Evolutionary conservation across 768 basidiomycete species (phyloP).

Genomic region (Scleroderma citrinum): DNA sequence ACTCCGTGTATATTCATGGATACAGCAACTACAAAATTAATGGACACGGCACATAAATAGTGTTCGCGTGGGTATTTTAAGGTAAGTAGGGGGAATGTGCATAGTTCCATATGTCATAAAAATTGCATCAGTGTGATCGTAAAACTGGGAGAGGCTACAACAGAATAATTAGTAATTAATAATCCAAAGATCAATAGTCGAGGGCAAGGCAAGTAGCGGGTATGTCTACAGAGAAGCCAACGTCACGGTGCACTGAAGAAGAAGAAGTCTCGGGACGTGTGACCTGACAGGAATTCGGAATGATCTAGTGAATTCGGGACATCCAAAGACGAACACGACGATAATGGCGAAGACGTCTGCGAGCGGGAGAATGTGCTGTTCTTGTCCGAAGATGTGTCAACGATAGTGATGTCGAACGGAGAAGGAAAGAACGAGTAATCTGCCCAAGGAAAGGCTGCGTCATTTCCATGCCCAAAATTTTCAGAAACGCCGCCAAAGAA

Average conservation of each 20-base stretch:
- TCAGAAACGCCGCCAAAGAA: not conserved
- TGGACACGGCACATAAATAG: too few relatives aligned
- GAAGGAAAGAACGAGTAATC: conserved; percentile 5
- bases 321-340: conserved; percentile 17
- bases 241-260: conserved; percentile 15
- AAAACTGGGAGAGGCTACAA: not conserved
- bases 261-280: conserved; percentile 8
- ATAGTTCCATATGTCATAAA: too few relatives aligned
- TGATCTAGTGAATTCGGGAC: conserved; percentile 6
- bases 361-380: conserved; percentile 13
- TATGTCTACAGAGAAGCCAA: not conserved
- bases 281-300: conserved; percentile 4
- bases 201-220: too few relatives aligned
- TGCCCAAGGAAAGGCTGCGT: conserved; percentile 1
- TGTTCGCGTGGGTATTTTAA: too few relatives aligned
- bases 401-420: conserved; percentile 6
- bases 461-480: conserved; percentile 2
- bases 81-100: too few relatives aligned
- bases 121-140: too few relatives aligned
- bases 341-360: conserved; percentile 19
- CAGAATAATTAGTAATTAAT: not conserved
- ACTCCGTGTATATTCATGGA: not conserved
- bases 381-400: conserved; percentile 13
- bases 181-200: too few relatives aligned
- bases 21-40: not conserved